Base-by-base conservation (phyloP, 2,329 filamentous ascomycete genomes). In the Calonectria pteridis region DNA sequence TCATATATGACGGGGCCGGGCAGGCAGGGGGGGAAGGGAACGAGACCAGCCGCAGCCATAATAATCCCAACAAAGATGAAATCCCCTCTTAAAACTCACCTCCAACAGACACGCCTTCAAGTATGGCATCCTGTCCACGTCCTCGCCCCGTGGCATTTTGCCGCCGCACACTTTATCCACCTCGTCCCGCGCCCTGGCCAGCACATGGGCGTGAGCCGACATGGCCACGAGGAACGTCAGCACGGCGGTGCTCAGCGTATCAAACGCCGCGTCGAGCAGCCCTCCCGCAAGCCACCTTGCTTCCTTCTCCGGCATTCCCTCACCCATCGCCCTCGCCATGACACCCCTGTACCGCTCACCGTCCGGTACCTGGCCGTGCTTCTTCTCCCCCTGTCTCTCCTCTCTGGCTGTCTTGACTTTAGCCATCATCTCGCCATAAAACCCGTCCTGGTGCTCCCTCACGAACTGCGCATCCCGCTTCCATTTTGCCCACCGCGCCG, bases 71-170 rank as follows among this genome's bases (percentile, higher is more conserved):
- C 40, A 43, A 40, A 40, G 3, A 20, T 7, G 33, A 13, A 13
- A 11, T 20, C 55, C 69, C 71, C 26, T 10, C 40, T 23, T 23
- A 18, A 31, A 49, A 67, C 73, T 72, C 73, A 77, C 77, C 76
- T 78, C 77, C 62, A 77, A 59, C 73, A 78, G 31, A 28, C 77
- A 80, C 0, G 80, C 80, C 14, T 69, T 80, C n/a, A 81, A 40
- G 50, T 81, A 82, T 14, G 75, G 75, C 28, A 81, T 58, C n/a
- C 58, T 67, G 0, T 33, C n/a, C 0, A 79, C 69, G 26, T 75
- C 63, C 3, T 81, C 58, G 86, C 79, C 18, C 81, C 58, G 0
- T 84, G 89, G 72, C 13, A 74, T 69, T n/a, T 40, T 69, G 6
- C 73, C 73, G 7, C 43, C 64, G 49, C 78, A 78, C 2, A 77